Base-by-base conservation (phyloP, 2,329 filamentous ascomycete genomes). In the Cladosporium cucumerinum region DNA sequence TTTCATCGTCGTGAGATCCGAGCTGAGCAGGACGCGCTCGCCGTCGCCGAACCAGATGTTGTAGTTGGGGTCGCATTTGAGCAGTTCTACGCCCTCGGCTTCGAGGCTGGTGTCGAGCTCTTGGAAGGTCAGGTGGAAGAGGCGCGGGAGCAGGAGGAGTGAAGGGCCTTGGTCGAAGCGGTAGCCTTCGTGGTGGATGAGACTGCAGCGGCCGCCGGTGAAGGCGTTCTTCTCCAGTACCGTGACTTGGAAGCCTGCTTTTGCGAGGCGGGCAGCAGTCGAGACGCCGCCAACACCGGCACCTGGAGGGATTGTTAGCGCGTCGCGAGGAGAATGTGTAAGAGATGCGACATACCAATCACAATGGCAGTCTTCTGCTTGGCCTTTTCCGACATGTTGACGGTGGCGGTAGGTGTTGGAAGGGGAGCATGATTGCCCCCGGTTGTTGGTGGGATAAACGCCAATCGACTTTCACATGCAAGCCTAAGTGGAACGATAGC, bases 111-210 rank as follows among this genome's bases (percentile, higher is more conserved):
- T 92, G 67, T 82, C 88, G 1, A 92, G 83, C 70, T 92, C 89
- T 63, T 78, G 74, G 72, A 92, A 92, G 23, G 86, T 85, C 76
- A 90, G 86, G 30, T 83, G 81, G 79, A 92, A 93, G 64, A 92
- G 82, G 63, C 85, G 84, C 2, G 90, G 90, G 6, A 92, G 85
- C 0, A 93, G 82, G 21, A 92, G 83, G 3, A 92, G 83, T 0
- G 89, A 92, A 0, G 90, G 90, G 0, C 90, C 90, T 79, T 92
- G 89, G 72, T 93, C 90, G 78, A 92, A 92, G 65, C 90, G 81
- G 75, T 87, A 86, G 63, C 85, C 86, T 57, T 85, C 78, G 65
- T 85, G 79, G 61, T 85, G 79, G 43, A 92, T 82, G 28, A 92
- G 77, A 52, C 86, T 89, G 77, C 89, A 92, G 63, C 90, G 82